Evolutionary conservation across 768 basidiomycete species (phyloP), one percentile per base, ranked within the genome.

Genomic region (Leccinum aurantiacum): DNA sequence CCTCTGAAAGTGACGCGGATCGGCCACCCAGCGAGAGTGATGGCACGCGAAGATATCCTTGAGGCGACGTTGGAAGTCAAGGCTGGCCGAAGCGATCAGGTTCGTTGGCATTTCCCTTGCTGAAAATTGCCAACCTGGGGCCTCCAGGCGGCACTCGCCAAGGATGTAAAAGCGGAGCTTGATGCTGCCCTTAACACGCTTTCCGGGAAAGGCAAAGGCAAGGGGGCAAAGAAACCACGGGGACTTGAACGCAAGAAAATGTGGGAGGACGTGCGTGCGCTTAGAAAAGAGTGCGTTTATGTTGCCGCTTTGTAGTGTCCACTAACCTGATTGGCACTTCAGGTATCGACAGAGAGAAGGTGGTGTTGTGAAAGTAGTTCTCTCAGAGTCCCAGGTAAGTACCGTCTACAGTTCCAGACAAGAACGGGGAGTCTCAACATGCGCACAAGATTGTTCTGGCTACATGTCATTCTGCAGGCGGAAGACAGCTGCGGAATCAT

Each of bases 401-500:
- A 19, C 8, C 46, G 14, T 19, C 17, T 38, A 3, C 33, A 1
- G 10, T 31, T 24, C 3, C 6, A 33, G 35, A 31, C 27, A 47
- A 47, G 11, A 14, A 38, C 13, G n/a, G 51, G 13, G 14, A 31
- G 29, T 41, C 24, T 54, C 44, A 57, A 27, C 22, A 41, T 37
- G 6, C 8, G 29, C 29, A 19, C 22, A 91, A 91, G 89, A 80
- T 98, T 44, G 91, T 98, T 1, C 75, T 98, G 11, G 88, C 95
- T 2, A 99, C 97, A 3, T 98, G 96, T 65, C 95, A 98, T 77
- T 91, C 93, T 13, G 85, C 96, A 6, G 97, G 96, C 1, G 88
- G 91, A 4, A 77, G 89, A 22, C 93, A 95, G 64, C 75, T 98
- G 7, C 81, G 83, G 47, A 84, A 88, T 60, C 81, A 87, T 58